Evolutionary conservation across 345 rosid species (phyloP).

Genomic region (Euphorbia peplus): DNA sequence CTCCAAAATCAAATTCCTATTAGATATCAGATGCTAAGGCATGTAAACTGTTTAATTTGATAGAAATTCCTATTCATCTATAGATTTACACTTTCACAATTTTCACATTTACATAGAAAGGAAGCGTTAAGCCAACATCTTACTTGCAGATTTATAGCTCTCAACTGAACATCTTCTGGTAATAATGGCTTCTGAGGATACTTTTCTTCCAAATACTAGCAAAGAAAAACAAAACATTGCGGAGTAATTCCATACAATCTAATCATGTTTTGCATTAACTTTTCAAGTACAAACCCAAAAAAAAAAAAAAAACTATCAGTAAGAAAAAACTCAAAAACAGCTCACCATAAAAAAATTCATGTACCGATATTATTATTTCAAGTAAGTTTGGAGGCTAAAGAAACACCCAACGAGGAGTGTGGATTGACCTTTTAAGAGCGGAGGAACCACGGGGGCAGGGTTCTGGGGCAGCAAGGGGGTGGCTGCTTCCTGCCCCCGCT

Average conservation of each 20-base stretch:
- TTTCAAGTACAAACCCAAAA: no score
- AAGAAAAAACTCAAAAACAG: no score
- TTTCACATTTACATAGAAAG: not conserved
- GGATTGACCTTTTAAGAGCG: no score
- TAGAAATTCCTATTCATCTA: not conserved
- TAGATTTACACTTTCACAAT: not conserved
- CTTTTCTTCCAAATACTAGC: slow-evolving; percentile 49
- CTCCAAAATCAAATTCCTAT: not conserved
- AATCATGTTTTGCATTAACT: not conserved
- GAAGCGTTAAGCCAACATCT: not conserved
- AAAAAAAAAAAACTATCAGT: no score
- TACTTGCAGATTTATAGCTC: slow-evolving; percentile 49
- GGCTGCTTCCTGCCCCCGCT: no score
- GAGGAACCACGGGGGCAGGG: no score
- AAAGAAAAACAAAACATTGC: not conserved
- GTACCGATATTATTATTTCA: no score
- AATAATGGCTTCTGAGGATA: slow-evolving; percentile 44
- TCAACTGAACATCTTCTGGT: slow-evolving; percentile 37
- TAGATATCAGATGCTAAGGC: not conserved
- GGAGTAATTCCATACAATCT: not conserved
- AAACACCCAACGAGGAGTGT: no score
- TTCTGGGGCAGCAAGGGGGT: no score
- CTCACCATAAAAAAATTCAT: no score
- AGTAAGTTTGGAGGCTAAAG: no score
- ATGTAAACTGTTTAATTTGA: not conserved